A percentile compares a stretch with the other conserved stretches of the same genome.
phyloP scores from a whole-genome alignment of 108 stramenopile genomes.

The Nannochloropsis salina region DNA sequence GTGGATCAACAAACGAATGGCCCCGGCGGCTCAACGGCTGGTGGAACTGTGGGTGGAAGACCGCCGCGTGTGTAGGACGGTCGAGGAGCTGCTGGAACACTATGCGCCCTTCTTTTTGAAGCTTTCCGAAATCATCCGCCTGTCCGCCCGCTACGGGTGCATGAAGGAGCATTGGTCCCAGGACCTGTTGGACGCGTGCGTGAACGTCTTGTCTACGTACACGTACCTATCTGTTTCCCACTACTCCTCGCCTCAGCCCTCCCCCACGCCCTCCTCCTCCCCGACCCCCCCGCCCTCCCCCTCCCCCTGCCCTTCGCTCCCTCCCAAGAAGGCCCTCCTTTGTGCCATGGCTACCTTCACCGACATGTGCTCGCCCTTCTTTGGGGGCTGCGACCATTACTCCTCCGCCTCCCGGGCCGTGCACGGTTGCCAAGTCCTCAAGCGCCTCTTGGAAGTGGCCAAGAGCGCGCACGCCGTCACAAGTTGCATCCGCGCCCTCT shows the following conservation, averaged over 20 bases:
- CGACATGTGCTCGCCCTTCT: neutral
- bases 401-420: conserved; percentile 13
- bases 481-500: neutral
- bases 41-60: neutral
- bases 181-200: neutral
- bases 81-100: neutral
- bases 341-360: conserved; percentile 1
- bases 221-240: neutral
- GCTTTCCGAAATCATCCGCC: neutral
- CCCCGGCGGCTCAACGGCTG: neutral
- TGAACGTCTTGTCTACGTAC: neutral
- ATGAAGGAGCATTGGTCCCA: neutral
- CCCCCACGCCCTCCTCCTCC: neutral
- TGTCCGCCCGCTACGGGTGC: neutral
- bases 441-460: neutral
- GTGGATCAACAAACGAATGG: neutral
- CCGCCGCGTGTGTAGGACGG: neutral
- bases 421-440: neutral
- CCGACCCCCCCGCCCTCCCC: neutral
- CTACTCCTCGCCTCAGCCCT: neutral
- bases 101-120: neutral
- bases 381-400: neutral
- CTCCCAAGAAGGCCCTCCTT: neutral
- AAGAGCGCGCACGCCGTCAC: neutral
- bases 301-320: neutral